These are phyloP conservation scores for Medicago ruthenica DNA, from an alignment of 306 rosid species.

Conservation along the genomic window DNA sequence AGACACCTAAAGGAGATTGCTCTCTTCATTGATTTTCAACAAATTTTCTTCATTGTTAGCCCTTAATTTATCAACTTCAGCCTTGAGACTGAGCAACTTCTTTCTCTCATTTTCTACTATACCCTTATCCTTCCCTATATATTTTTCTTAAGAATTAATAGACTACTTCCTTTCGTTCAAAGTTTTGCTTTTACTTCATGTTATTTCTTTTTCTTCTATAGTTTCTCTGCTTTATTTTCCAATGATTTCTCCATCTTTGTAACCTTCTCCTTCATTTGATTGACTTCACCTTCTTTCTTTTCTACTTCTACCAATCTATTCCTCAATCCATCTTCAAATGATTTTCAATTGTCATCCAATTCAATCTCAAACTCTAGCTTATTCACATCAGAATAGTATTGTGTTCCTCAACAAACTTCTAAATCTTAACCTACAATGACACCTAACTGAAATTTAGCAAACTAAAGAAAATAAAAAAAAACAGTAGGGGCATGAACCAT, in stretches of 20 bases:
- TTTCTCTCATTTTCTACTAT: constrained; percentile 67
- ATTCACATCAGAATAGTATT: constrained; percentile 61
- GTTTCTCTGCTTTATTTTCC: too few species aligned
- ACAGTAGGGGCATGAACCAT: background rate
- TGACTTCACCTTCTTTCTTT: constrained; percentile 86
- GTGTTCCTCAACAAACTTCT: constrained; percentile 85
- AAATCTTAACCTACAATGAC: constrained; percentile 74
- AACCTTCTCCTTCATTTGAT: constrained; percentile 82
- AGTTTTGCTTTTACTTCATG: constrained; percentile 73
- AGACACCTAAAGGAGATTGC: constrained; percentile 61
- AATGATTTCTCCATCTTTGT: constrained; percentile 85
- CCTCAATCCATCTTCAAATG: constrained; percentile 75
- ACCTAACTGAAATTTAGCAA: constrained; percentile 25
- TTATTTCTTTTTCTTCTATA: constrained; percentile 80
- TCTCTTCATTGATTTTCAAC: constrained; percentile 70
- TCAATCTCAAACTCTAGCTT: constrained; percentile 81
- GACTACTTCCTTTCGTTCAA: constrained; percentile 79
- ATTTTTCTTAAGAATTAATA: constrained; percentile 68
- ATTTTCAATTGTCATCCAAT: constrained; percentile 70
- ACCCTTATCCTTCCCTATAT: constrained; percentile 63
- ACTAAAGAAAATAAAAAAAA: constrained; percentile 4
- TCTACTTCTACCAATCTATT: constrained; percentile 71
- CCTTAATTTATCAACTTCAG: constrained; percentile 71
- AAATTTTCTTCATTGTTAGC: constrained; percentile 69
- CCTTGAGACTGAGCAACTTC: constrained; percentile 64